phyloP scores from a whole-genome alignment of 2,329 filamentous ascomycete species.

The Fusarium aywerte region DNA sequence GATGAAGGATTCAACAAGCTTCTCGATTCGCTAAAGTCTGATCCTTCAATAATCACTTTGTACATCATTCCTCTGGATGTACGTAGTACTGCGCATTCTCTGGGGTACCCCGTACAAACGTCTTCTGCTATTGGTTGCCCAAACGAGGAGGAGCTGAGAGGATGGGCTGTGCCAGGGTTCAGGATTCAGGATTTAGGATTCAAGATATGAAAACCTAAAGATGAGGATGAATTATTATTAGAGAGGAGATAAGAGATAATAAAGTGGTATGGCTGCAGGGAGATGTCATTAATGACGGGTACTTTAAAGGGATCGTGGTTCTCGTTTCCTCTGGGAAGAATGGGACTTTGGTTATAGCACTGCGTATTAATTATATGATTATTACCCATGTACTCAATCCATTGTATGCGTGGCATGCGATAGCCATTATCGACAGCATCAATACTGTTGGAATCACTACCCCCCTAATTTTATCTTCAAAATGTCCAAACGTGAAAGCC shows the following conservation, averaged over 20 bases:
- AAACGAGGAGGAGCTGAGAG: not conserved
- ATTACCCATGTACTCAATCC: not conserved
- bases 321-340: not conserved
- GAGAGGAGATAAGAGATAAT: not conserved
- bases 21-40: slow-evolving; percentile 10
- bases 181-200: slow-evolving; percentile 15
- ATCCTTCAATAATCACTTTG: not conserved
- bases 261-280: not conserved
- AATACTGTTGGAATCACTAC: not conserved
- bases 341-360: not conserved
- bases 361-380: not conserved
- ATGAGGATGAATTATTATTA: not conserved
- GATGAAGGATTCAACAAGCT: slow-evolving; percentile 2
- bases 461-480: not conserved
- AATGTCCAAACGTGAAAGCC: slow-evolving; percentile 14
- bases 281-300: slow-evolving; percentile 4
- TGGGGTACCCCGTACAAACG: slow-evolving; percentile 11
- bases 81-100: not conserved
- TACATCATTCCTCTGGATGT: not conserved
- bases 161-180: slow-evolving; percentile 12
- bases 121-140: not conserved
- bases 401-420: not conserved
- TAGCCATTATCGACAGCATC: not conserved
- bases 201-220: no score
- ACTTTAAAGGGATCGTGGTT: slow-evolving; percentile 5